phyloP scores from a whole-genome alignment of 2,329 filamentous ascomycete species.

The Basipetospora sp. region DNA sequence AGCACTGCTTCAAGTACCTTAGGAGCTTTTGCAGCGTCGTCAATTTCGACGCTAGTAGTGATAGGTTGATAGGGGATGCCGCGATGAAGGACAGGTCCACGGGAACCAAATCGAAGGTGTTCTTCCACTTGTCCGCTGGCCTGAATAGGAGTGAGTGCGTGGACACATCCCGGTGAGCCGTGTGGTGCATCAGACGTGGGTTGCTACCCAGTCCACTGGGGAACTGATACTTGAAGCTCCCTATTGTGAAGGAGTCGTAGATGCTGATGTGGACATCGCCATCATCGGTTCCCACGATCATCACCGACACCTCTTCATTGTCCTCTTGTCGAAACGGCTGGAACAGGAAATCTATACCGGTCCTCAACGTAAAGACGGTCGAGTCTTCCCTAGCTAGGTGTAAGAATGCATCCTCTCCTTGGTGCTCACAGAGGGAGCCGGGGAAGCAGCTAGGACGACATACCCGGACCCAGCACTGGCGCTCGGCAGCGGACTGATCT shows the following conservation, averaged over 20 bases:
- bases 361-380: slow-evolving; percentile 53
- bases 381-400: slow-evolving; percentile 39
- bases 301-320: slow-evolving; percentile 62
- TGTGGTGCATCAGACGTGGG: slow-evolving; percentile 38
- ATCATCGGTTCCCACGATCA: slow-evolving; percentile 58
- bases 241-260: slow-evolving; percentile 73
- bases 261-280: slow-evolving; percentile 64
- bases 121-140: slow-evolving; percentile 16
- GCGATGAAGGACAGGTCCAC: slow-evolving; percentile 75
- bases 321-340: slow-evolving; percentile 46
- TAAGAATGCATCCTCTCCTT: no score
- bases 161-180: slow-evolving; percentile 58
- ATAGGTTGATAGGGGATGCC: slow-evolving; percentile 63
- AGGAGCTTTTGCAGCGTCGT: slow-evolving; percentile 77
- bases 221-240: slow-evolving; percentile 41
- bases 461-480: slow-evolving; percentile 48
- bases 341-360: slow-evolving; percentile 57
- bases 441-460: slow-evolving; percentile 16
- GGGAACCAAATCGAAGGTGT: slow-evolving; percentile 48
- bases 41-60: slow-evolving; percentile 71
- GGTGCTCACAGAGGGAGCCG: no score
- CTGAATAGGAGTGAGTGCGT: slow-evolving; percentile 58
- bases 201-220: slow-evolving; percentile 13
- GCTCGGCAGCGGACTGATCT: slow-evolving; percentile 53
- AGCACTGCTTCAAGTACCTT: slow-evolving; percentile 68